phyloP scores from a whole-genome alignment of 139 green algal species.

The Chlorella sorokiniana region DNA sequence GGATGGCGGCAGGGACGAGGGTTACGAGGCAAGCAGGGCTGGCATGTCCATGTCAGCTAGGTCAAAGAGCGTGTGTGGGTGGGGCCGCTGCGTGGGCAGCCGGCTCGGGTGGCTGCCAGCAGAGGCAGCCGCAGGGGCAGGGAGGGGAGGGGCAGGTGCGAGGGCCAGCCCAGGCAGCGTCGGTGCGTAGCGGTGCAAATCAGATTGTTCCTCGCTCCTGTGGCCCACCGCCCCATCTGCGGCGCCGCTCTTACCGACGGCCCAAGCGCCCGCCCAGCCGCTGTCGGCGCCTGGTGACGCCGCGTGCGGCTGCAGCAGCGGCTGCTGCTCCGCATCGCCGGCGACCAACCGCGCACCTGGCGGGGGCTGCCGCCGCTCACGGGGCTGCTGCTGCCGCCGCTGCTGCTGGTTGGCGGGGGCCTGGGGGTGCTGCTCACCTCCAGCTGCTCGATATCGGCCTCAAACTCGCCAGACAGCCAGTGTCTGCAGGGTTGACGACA shows the following conservation, averaged over 20 bases:
- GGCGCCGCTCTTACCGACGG: too few species aligned
- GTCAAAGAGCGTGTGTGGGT: constrained; percentile 18
- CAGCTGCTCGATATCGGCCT: constrained; percentile 29
- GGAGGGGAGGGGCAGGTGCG: neutral
- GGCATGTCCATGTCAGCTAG: constrained; percentile 3
- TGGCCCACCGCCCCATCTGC: too few species aligned
- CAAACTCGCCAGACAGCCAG: constrained; percentile 14
- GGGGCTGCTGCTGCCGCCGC: neutral
- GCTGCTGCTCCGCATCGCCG: neutral
- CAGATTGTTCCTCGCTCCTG: too few species aligned
- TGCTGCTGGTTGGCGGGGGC: neutral
- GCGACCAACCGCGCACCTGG: neutral
- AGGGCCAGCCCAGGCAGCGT: neutral
- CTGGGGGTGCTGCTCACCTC: constrained; percentile 14
- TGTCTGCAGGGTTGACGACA: too few species aligned
- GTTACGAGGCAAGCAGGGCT: neutral
- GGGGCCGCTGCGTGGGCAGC: neutral
- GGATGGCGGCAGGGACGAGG: neutral
- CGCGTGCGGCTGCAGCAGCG: neutral
- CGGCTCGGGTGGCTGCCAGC: neutral
- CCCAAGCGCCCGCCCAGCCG: too few species aligned
- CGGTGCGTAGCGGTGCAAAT: too few species aligned
- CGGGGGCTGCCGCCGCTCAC: neutral
- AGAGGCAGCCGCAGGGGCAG: neutral
- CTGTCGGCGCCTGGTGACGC: too few species aligned